These are phyloP conservation scores for Boletus albobrunnescens DNA, from an alignment of 1,284 basidiomycete species.

Conservation along the genomic window DNA sequence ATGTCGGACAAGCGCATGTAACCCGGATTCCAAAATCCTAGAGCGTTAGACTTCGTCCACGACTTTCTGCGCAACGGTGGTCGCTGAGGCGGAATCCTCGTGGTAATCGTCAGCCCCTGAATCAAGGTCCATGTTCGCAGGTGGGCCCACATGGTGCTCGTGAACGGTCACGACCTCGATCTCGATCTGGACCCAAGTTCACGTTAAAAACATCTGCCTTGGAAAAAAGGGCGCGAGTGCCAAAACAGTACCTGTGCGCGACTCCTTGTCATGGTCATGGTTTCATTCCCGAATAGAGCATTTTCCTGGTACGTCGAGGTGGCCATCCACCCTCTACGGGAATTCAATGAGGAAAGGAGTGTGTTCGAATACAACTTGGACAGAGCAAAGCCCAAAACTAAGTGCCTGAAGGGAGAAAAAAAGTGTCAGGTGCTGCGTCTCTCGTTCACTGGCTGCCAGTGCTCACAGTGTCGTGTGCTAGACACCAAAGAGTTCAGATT, in stretches of 20 bases:
- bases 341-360: background rate
- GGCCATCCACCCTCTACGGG: background rate
- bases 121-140: background rate
- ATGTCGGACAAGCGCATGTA: too few species aligned
- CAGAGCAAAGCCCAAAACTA: background rate
- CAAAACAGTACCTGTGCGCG: background rate
- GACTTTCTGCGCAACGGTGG: background rate
- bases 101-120: background rate
- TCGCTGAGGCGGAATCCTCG: background rate
- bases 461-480: background rate
- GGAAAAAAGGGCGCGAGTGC: too few species aligned
- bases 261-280: background rate
- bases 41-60: background rate
- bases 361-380: background rate
- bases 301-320: background rate
- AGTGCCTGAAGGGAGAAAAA: background rate
- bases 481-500: background rate
- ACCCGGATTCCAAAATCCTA: too few species aligned
- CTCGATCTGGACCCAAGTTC: background rate
- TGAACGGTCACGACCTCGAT: background rate
- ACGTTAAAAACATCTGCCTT: background rate
- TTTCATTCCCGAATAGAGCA: background rate
- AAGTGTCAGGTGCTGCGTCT: background rate
- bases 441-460: background rate
- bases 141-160: background rate